Evolutionary conservation across 2,329 filamentous ascomycete species (phyloP), one percentile per base, ranked within the genome.

Genomic region (Arthrobotrys megalospora): DNA sequence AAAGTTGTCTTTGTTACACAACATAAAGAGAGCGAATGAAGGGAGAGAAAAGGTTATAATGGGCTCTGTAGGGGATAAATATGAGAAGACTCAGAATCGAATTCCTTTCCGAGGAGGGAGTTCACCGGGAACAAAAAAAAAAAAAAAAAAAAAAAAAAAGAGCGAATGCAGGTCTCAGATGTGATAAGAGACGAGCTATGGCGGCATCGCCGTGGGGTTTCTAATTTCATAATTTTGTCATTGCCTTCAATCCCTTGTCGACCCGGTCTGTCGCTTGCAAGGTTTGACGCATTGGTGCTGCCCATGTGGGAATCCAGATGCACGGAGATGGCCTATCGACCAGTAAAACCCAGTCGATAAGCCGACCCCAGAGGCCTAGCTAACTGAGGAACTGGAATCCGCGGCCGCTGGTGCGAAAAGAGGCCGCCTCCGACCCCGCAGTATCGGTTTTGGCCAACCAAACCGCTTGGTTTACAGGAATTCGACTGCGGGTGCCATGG

Each of bases 101-200:
- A 41, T n/a, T 48, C 62, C 50, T 58, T 50, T 32, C 45, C 62
- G 34, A 50, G 72, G 50, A 62, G 60, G 73, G 73, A 77, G 73
- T 78, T 78, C 75, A 53, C 32, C 58, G 67, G 53, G 36, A 77
- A 66, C 60, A 64, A 34, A 50, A 32, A 52, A 47, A 32, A 52
- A 52, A 58, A 28, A 24, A 28, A 52, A 50, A 45, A n/a, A n/a
- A n/a, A n/a, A n/a, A n/a, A n/a, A n/a, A n/a, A n/a, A n/a, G 28
- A 47, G 50, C 21, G 67, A 71, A 71, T 50, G 47, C 75, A 68
- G 67, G 75, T 78, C 75, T 78, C 75, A 78, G 75, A 72, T 78
- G 67, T 63, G 75, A 66, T 67, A 77, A 68, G 45, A 60, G 55
- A 16, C 55, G 6, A 60, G 36, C 55, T 36, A 62, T 19, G 64